Percentiles rank a stretch among this genome's conserved stretches.
These are phyloP conservation scores for Aspergillus niger DNA, from an alignment of 2,329 filamentous ascomycete species.

Conservation along the genomic window DNA sequence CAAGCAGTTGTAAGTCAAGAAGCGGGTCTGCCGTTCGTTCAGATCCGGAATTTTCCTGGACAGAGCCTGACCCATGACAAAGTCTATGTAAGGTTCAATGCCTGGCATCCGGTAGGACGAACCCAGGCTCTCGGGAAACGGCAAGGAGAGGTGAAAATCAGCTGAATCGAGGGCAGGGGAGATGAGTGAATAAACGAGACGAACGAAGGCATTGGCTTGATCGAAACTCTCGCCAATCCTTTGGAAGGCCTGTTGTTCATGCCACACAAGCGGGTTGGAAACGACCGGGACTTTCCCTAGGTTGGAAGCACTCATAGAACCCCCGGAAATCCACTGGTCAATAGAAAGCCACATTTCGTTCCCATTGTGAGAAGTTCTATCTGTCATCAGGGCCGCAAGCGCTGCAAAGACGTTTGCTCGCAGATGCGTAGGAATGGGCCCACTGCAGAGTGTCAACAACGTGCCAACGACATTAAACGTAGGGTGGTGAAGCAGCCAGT, in stretches of 20 bases:
- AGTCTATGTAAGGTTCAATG: slow-evolving; percentile 91
- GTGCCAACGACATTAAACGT: slow-evolving; percentile 71
- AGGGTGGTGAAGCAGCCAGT: slow-evolving; percentile 70
- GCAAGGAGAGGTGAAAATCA: slow-evolving; percentile 70
- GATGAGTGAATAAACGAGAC: slow-evolving; percentile 72
- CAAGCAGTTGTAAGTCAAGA: slow-evolving; percentile 78
- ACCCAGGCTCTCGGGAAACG: slow-evolving; percentile 85
- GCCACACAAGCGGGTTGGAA: slow-evolving; percentile 44
- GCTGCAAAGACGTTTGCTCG: slow-evolving; percentile 82
- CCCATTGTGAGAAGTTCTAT: slow-evolving; percentile 68
- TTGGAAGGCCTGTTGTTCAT: slow-evolving; percentile 66
- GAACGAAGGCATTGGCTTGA: slow-evolving; percentile 80
- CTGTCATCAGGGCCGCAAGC: slow-evolving; percentile 71
- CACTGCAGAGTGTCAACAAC: slow-evolving; percentile 76
- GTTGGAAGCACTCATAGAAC: slow-evolving; percentile 38
- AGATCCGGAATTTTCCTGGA: slow-evolving; percentile 66
- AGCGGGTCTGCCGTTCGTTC: slow-evolving; percentile 68
- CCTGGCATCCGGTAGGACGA: slow-evolving; percentile 76
- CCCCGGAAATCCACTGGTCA: slow-evolving; percentile 75
- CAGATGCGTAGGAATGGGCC: slow-evolving; percentile 72
- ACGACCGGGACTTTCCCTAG: slow-evolving; percentile 50
- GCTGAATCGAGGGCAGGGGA: slow-evolving; percentile 53
- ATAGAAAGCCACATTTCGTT: slow-evolving; percentile 77
- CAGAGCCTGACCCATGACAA: slow-evolving; percentile 78
- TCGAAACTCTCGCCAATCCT: slow-evolving; percentile 79